A percentile compares a stretch with the other conserved stretches of the same genome.
phyloP scores from a whole-genome alignment of 257 asterid species.

The Solanum okadae region DNA sequence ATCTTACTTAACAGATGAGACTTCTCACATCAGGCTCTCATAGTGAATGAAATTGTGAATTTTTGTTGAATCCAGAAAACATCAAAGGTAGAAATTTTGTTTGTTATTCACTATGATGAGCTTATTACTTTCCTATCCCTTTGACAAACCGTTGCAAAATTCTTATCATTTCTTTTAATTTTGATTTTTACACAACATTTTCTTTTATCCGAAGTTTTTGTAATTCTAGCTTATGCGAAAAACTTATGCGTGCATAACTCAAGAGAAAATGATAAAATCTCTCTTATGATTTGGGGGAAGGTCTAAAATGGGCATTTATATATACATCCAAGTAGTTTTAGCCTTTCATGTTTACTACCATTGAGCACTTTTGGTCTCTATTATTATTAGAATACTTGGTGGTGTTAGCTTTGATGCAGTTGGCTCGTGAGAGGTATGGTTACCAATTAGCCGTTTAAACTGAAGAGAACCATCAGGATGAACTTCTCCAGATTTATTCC shows the following conservation, averaged over 20 bases:
- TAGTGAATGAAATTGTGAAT: background rate
- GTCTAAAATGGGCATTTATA: background rate
- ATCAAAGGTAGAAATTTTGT: background rate
- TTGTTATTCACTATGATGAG: background rate
- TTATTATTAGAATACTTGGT: background rate
- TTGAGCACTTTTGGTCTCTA: background rate
- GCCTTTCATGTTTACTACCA: background rate
- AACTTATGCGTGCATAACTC: background rate
- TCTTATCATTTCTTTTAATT: background rate
- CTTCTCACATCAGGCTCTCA: conserved; percentile 42
- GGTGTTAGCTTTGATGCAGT: background rate
- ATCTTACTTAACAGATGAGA: conserved; percentile 55
- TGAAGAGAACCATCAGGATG: background rate
- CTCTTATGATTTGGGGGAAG: background rate
- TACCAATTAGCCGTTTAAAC: background rate
- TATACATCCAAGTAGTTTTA: background rate
- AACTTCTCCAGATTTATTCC: background rate
- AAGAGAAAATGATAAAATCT: background rate
- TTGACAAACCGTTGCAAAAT: background rate
- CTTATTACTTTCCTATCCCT: background rate
- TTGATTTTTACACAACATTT: background rate
- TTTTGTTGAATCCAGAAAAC: background rate
- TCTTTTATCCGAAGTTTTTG: background rate
- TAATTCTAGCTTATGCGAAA: background rate
- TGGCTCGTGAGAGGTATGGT: background rate